Evolutionary conservation across 1,139 yeast genomes (phyloP), one percentile per base, ranked within the genome.

Genomic region (Geotrichum candidum): DNA sequence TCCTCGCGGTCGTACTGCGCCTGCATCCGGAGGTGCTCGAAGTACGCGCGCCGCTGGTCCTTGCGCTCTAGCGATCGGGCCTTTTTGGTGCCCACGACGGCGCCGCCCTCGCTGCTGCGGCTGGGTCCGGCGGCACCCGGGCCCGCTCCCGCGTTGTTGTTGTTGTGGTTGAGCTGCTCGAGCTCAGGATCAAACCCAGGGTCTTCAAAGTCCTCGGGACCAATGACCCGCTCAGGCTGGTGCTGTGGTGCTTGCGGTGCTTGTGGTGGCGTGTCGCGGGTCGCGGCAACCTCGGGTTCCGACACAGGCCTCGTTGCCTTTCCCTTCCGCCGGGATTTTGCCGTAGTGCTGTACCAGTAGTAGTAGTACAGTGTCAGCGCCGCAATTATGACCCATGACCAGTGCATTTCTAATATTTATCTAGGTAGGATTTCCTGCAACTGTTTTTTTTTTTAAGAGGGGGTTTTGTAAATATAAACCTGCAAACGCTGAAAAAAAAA

Each of bases 11-110:
- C 56, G 35, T 56, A 57, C 18, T 56, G 45, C 15, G 63, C 60
- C 27, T 59, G 57, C 22, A 59, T 50, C 22, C 67, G 61, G n/a
- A 61, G 41, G 51, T 61, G 60, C 56, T 65, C 67, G 38, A 57
- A 51, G 53, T 55, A 64, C 18, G 64, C 64, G 33, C 65, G 58
- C 29, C 56, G 27, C 54, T 64, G 64, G 35, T 64, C 66, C 33
- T 58, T 57, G 10, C 63, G 61, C n/a, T 60, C 62, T 6, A 65
- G 35, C 2, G 66, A 64, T 33, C 57, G 59, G 35, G 67, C 65
- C 51, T 65, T 65, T 45, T 65, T 65, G 23, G 63, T 55, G 27
- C 64, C 62, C 52, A 62, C 55, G 5, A 54, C 52, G 23, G 57
- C 33, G 22, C n/a, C 48, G 45, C 33, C 11, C 18, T 18, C 18